phyloP scores from a whole-genome alignment of 2,329 filamentous ascomycete species.

The Coleophoma cylindrospora region DNA sequence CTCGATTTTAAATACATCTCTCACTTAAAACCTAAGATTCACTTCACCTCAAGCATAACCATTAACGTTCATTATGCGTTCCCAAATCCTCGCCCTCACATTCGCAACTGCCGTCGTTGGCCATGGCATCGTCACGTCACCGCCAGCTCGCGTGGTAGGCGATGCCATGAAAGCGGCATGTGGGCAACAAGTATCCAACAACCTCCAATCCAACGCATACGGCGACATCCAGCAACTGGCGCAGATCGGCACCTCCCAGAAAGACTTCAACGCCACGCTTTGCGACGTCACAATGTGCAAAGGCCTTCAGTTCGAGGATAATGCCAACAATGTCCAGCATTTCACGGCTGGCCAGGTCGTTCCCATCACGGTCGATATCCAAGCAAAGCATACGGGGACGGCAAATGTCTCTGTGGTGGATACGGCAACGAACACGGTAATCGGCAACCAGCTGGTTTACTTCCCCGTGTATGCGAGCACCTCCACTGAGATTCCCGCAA shows the following conservation, averaged over 20 bases:
- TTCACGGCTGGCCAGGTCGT: slow-evolving; percentile 24
- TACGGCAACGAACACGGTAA: slow-evolving; percentile 37
- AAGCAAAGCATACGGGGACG: slow-evolving; percentile 46
- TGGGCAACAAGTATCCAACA: slow-evolving; percentile 1
- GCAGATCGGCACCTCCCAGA: neutral
- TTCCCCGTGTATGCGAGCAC: slow-evolving; percentile 45
- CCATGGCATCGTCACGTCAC: neutral
- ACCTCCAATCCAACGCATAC: neutral
- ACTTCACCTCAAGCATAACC: no score
- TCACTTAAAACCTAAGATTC: no score
- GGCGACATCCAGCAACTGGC: neutral
- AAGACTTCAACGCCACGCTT: neutral
- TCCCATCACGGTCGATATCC: slow-evolving; percentile 37
- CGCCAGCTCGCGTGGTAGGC: neutral
- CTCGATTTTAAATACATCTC: no score
- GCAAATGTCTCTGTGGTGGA: slow-evolving; percentile 50
- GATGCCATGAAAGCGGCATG: neutral
- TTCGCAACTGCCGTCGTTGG: neutral
- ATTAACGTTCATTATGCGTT: neutral
- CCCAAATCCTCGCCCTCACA: neutral
- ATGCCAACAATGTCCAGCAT: neutral
- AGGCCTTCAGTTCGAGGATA: neutral
- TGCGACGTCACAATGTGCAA: neutral
- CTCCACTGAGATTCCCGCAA: slow-evolving; percentile 31
- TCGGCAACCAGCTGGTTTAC: slow-evolving; percentile 38